These are phyloP conservation scores for Umbelopsis isabellina DNA, from an alignment of 192 early-diverging fungal genomes.

Conservation along the genomic window DNA sequence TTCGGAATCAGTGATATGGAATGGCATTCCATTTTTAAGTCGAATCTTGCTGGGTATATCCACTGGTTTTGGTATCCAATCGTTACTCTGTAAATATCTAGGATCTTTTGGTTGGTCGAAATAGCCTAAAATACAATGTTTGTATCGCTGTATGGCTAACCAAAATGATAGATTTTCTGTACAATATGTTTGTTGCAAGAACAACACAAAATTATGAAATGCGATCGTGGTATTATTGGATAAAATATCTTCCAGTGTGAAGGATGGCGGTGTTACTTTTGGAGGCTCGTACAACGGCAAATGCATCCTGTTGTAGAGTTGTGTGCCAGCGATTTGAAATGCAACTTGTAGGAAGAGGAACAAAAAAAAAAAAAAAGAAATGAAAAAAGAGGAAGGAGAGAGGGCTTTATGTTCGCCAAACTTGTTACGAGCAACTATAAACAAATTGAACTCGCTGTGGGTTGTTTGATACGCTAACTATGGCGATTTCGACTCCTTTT, in stretches of 20 bases:
- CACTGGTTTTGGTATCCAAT: slow-evolving; percentile 13
- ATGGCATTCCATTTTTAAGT: neutral
- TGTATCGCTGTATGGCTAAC: slow-evolving; percentile 39
- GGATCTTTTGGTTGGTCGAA: neutral
- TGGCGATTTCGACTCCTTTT: neutral
- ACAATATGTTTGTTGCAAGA: slow-evolving; percentile 40
- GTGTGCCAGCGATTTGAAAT: too few relatives aligned
- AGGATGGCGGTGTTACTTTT: neutral
- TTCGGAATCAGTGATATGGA: slow-evolving; percentile 1
- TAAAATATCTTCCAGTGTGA: slow-evolving; percentile 11
- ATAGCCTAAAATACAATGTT: slow-evolving; percentile 25
- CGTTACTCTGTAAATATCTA: slow-evolving; percentile 1
- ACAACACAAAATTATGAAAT: slow-evolving; percentile 28
- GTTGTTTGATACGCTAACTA: neutral
- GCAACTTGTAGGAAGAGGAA: too few relatives aligned
- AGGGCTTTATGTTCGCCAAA: neutral
- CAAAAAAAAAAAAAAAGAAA: neutral
- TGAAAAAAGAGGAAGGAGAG: neutral
- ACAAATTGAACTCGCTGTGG: too few relatives aligned
- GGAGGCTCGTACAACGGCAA: neutral
- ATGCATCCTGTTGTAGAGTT: neutral
- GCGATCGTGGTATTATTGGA: slow-evolving; percentile 7
- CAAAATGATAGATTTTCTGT: slow-evolving; percentile 46
- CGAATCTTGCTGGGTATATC: neutral
- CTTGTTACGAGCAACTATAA: too few relatives aligned